Evolutionary conservation across 148 eudicot genomes (phyloP).

Genomic region (Limonium bicolor): DNA sequence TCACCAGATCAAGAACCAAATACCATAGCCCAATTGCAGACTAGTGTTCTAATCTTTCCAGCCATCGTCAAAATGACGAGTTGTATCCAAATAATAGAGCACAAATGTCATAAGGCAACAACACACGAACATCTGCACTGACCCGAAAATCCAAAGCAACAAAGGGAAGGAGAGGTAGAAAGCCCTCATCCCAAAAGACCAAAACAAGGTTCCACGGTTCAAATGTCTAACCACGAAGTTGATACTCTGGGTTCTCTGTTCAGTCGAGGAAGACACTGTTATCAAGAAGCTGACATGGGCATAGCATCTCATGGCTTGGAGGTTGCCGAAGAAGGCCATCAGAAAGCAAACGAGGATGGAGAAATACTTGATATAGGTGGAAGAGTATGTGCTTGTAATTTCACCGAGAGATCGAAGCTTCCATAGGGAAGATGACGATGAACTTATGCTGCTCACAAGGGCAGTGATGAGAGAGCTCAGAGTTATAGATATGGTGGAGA

Average conservation of each 20-base stretch:
- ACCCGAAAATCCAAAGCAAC: slow-evolving; percentile 11
- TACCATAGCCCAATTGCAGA: no score
- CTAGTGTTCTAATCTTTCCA: no score
- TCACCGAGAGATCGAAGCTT: no score
- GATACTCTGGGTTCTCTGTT: not conserved
- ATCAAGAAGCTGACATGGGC: slow-evolving; percentile 14
- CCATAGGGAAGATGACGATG: not conserved
- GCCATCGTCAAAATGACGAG: slow-evolving; percentile 1
- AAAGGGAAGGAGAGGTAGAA: slow-evolving; percentile 13
- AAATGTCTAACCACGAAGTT: slow-evolving; percentile 4
- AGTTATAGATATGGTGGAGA: slow-evolving; percentile 10
- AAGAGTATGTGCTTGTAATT: no score
- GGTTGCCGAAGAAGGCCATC: slow-evolving; percentile 9
- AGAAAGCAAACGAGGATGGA: slow-evolving; percentile 10
- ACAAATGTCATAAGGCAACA: slow-evolving; percentile 7
- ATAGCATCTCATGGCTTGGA: slow-evolving; percentile 9
- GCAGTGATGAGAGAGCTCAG: slow-evolving; percentile 12
- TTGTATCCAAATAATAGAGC: slow-evolving; percentile 13
- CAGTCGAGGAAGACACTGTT: not conserved
- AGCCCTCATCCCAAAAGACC: slow-evolving; percentile 12
- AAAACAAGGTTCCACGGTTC: slow-evolving; percentile 10
- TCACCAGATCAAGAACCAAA: no score
- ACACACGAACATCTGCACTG: slow-evolving; percentile 7
- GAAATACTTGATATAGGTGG: no score
- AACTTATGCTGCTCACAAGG: slow-evolving; percentile 2